Percentiles rank a stretch among this genome's conserved stretches.
Evolutionary conservation across 2,329 filamentous ascomycete genomes (phyloP).

Genomic region (Exophiala lecanii-corni): DNA sequence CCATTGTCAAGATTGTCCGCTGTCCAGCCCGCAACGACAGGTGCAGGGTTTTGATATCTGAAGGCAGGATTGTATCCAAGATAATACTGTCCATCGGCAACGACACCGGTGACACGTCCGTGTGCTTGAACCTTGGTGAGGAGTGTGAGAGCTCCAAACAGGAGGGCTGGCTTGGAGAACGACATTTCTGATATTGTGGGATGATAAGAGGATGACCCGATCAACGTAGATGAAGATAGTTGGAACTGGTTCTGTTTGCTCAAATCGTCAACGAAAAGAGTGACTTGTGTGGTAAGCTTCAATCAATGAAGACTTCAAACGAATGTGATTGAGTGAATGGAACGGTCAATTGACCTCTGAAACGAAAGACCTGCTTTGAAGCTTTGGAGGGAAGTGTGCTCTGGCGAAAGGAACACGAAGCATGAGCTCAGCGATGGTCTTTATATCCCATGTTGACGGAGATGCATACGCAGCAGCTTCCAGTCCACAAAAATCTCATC

Average conservation of each 20-base stretch:
- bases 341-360: constrained; percentile 16
- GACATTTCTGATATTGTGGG: constrained; percentile 10
- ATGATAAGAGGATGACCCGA: neutral
- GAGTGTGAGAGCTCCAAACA: constrained; percentile 28
- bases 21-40: constrained; percentile 52
- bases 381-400: constrained; percentile 10
- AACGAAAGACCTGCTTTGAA: constrained; percentile 23
- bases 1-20: constrained; percentile 48
- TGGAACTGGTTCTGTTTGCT: constrained; percentile 4
- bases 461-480: no score
- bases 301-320: constrained; percentile 23
- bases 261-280: constrained; percentile 8
- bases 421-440: no score
- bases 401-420: constrained; percentile 6
- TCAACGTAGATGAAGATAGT: neutral
- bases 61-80: constrained; percentile 40
- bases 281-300: constrained; percentile 14
- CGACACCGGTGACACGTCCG: constrained; percentile 35
- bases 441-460: no score
- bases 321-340: constrained; percentile 17
- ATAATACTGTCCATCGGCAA: constrained; percentile 34
- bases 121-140: constrained; percentile 37
- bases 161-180: constrained; percentile 9
- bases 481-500: no score
- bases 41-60: constrained; percentile 34